These are phyloP conservation scores for Xylaria bambusicola DNA, from an alignment of 495 filamentous ascomycete genomes.

Conservation along the genomic window DNA sequence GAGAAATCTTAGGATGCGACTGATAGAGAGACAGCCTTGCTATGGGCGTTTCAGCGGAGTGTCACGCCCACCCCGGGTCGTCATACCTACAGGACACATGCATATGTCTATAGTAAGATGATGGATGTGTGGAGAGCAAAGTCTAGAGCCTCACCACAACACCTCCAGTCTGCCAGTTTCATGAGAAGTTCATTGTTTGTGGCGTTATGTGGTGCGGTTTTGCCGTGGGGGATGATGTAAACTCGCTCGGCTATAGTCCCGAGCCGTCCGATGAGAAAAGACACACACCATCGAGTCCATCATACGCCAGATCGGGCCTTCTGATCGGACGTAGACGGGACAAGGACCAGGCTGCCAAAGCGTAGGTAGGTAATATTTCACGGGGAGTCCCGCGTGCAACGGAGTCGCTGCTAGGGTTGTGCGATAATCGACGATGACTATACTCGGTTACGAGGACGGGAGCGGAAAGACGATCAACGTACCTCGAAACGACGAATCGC, in stretches of 20 bases:
- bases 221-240: slow-evolving; percentile 9
- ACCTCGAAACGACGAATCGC: not conserved
- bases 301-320: too few relatives aligned
- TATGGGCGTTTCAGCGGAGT: slow-evolving; percentile 6
- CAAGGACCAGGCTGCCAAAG: not conserved
- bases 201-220: slow-evolving; percentile 3
- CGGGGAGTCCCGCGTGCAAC: not conserved
- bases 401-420: not conserved
- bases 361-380: not conserved
- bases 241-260: not conserved
- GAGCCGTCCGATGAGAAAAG: not conserved
- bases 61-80: not conserved
- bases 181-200: not conserved
- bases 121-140: slow-evolving; percentile 5
- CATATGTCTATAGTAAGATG: slow-evolving; percentile 8
- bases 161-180: too few relatives aligned
- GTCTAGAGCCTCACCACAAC: slow-evolving; percentile 15
- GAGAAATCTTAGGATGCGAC: slow-evolving; percentile 2
- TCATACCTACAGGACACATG: slow-evolving; percentile 3
- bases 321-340: slow-evolving; percentile 8
- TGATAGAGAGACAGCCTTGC: too few relatives aligned
- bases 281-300: too few relatives aligned
- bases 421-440: not conserved
- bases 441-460: not conserved
- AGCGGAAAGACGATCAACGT: too few relatives aligned